These are phyloP conservation scores for Phytopythium ostracodes DNA, from an alignment of 352 stramenopile genomes.

Conservation along the genomic window DNA sequence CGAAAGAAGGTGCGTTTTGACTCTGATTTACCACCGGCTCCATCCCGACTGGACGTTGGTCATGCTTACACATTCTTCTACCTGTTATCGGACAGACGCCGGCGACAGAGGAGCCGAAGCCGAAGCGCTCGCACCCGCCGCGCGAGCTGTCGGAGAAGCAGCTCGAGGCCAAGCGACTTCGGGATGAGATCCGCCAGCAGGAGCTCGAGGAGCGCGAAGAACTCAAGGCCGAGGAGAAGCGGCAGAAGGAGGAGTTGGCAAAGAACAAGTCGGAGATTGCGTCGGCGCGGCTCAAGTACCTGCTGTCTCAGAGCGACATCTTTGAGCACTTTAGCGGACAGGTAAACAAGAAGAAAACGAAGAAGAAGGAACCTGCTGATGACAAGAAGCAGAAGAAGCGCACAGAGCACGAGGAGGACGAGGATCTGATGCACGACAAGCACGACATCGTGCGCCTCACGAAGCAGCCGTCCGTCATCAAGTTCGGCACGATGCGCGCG, in stretches of 20 bases:
- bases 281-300: slow-evolving; percentile 88
- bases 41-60: slow-evolving; percentile 1
- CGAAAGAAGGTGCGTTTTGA: slow-evolving; percentile 47
- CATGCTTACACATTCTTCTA: neutral
- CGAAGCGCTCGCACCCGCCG: slow-evolving; percentile 26
- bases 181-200: slow-evolving; percentile 75
- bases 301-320: slow-evolving; percentile 96
- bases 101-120: slow-evolving; percentile 34
- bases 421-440: slow-evolving; percentile 68
- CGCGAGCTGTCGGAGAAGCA: slow-evolving; percentile 67
- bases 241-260: slow-evolving; percentile 76
- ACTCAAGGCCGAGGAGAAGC: slow-evolving; percentile 66
- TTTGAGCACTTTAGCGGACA: slow-evolving; percentile 97
- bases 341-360: slow-evolving; percentile 60
- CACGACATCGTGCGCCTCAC: slow-evolving; percentile 84
- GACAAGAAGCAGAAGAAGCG: slow-evolving; percentile 84
- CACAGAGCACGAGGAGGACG: slow-evolving; percentile 78
- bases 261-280: slow-evolving; percentile 79
- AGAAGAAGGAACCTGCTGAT: slow-evolving; percentile 53
- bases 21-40: neutral
- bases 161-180: slow-evolving; percentile 55
- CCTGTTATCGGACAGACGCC: slow-evolving; percentile 15
- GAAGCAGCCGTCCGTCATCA: slow-evolving; percentile 90
- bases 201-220: slow-evolving; percentile 65
- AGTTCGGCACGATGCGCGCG: slow-evolving; percentile 94